These are phyloP conservation scores for Nemophila menziesii DNA, from an alignment of 257 asterid species.

Conservation along the genomic window DNA sequence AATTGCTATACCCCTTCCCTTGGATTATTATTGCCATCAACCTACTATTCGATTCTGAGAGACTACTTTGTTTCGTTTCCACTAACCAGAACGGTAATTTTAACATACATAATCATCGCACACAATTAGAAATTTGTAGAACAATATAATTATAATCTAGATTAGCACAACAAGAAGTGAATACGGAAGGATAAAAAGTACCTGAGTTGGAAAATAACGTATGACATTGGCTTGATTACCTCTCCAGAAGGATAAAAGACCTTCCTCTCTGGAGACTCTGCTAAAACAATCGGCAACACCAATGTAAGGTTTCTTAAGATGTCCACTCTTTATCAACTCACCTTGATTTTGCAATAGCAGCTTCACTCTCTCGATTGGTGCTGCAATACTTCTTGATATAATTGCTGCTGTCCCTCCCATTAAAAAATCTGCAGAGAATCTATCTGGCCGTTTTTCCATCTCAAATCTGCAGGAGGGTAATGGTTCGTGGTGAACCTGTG, in stretches of 20 bases:
- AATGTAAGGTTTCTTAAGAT: constrained; percentile 58
- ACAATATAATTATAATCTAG: no score
- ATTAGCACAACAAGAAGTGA: background rate
- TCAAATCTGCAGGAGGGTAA: constrained; percentile 6
- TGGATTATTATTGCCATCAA: no score
- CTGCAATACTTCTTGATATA: constrained; percentile 74
- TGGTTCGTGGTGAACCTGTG: background rate
- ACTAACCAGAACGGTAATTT: no score
- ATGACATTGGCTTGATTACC: constrained; percentile 94
- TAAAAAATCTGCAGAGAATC: constrained; percentile 55
- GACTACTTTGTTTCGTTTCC: no score
- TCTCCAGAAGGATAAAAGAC: constrained; percentile 75
- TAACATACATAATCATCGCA: no score
- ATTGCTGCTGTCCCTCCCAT: constrained; percentile 83
- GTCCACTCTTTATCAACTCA: constrained; percentile 76
- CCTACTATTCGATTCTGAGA: no score
- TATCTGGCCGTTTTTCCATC: constrained; percentile 55
- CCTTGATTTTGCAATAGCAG: constrained; percentile 96
- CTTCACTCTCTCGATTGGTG: constrained; percentile 96
- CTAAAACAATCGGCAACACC: constrained; percentile 64
- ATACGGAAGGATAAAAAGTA: constrained; percentile 9
- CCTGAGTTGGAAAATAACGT: constrained; percentile 97
- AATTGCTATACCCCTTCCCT: no score
- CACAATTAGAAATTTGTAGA: no score
- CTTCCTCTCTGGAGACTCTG: constrained; percentile 70